A percentile compares a stretch with the other conserved stretches of the same genome.
phyloP scores from a whole-genome alignment of 768 basidiomycete species.

The Agaricus subrufescens region DNA sequence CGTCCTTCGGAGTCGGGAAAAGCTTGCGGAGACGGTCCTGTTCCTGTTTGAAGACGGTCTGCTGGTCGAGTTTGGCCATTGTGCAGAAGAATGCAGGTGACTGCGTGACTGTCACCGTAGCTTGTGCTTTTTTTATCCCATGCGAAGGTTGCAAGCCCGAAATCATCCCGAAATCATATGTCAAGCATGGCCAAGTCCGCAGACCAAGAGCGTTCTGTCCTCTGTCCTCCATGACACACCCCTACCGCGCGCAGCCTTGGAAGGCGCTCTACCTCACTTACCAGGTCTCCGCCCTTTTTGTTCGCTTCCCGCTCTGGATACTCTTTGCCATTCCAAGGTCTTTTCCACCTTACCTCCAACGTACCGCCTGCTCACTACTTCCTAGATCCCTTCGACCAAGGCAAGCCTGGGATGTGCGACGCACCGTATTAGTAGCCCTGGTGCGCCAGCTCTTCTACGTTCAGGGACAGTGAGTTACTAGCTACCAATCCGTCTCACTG shows the following conservation, averaged over 20 bases:
- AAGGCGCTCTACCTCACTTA: conserved; percentile 45
- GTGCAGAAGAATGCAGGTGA: neutral
- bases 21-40: conserved; percentile 55
- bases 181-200: neutral
- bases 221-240: conserved; percentile 21
- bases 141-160: too few species aligned
- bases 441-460: conserved; percentile 24
- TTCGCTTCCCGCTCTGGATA: conserved; percentile 47
- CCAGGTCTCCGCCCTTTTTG: conserved; percentile 31
- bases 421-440: conserved; percentile 31
- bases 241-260: conserved; percentile 41
- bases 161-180: neutral
- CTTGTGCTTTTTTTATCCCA: too few species aligned
- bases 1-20: conserved; percentile 73
- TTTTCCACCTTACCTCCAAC: neutral
- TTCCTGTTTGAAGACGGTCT: conserved; percentile 62
- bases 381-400: conserved; percentile 38
- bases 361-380: neutral
- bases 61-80: conserved; percentile 43
- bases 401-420: conserved; percentile 40
- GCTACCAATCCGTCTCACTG: too few species aligned
- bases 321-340: conserved; percentile 34
- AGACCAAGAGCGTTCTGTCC: neutral
- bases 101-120: neutral
- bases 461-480: conserved; percentile 21